These are phyloP conservation scores for Mycena latifolia DNA, from an alignment of 768 basidiomycete species.

Conservation along the genomic window DNA sequence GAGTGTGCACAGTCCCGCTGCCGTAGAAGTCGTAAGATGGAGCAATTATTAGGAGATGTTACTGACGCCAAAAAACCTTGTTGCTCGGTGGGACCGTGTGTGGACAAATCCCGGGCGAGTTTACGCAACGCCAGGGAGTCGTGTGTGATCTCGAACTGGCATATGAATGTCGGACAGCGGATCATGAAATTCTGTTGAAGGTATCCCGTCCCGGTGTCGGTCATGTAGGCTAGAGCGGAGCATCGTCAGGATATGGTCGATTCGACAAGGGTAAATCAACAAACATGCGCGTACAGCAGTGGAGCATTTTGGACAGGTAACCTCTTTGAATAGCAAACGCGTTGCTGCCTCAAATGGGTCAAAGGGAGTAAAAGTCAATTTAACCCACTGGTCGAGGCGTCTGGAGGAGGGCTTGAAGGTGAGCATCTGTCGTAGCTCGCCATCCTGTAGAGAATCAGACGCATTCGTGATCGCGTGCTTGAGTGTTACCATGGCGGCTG, in stretches of 20 bases:
- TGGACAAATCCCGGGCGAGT: conserved; percentile 54
- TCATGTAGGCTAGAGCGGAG: conserved; percentile 56
- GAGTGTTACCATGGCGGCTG: too few relatives aligned
- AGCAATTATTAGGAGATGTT: not conserved
- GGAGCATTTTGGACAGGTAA: conserved; percentile 47
- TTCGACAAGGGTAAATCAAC: conserved; percentile 14
- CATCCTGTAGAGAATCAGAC: conserved; percentile 1
- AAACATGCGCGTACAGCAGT: conserved; percentile 41
- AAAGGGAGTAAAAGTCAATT: conserved; percentile 35
- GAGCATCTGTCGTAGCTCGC: conserved; percentile 11
- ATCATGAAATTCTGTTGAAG: conserved; percentile 55
- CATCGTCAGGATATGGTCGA: not conserved
- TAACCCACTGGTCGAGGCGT: conserved; percentile 35
- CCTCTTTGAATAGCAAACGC: conserved; percentile 27
- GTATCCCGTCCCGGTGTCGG: conserved; percentile 58
- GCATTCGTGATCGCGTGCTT: too few relatives aligned
- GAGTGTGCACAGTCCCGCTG: conserved; percentile 51
- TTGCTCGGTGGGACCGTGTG: not conserved
- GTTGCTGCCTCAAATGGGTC: conserved; percentile 34
- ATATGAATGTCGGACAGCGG: conserved; percentile 47
- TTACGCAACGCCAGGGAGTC: conserved; percentile 57
- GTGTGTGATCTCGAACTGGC: conserved; percentile 55
- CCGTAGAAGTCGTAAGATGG: not conserved
- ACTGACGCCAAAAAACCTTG: conserved; percentile 38
- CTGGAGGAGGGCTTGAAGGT: conserved; percentile 18